These are phyloP conservation scores for Calendula officinalis DNA, from an alignment of 129 eudicot species.

Conservation along the genomic window DNA sequence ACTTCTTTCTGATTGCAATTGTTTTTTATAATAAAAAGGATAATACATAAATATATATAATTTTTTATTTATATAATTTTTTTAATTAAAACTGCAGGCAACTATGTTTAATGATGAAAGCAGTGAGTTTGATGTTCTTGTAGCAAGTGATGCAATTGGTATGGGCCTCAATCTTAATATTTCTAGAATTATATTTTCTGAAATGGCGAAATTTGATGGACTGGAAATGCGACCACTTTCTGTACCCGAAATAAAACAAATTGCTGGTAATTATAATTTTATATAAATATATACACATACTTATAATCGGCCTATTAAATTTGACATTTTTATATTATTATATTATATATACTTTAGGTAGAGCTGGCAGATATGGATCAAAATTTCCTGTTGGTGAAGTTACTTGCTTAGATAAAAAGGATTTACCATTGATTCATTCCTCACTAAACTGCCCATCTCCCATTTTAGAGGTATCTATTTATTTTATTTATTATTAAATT, in stretches of 20 bases:
- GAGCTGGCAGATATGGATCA: slow-evolving; percentile 97
- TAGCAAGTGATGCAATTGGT: slow-evolving; percentile 98
- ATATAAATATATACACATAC: background rate
- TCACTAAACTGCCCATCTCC: slow-evolving; percentile 78
- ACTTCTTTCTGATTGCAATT: background rate
- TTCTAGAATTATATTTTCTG: slow-evolving; percentile 85
- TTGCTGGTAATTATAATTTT: slow-evolving; percentile 57
- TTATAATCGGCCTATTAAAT: background rate
- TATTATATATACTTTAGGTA: slow-evolving; percentile 44
- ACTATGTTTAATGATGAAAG: slow-evolving; percentile 89
- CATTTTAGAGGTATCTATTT: slow-evolving; percentile 57
- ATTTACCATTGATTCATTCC: slow-evolving; percentile 78
- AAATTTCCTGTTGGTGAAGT: slow-evolving; percentile 88
- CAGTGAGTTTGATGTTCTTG: slow-evolving; percentile 94
- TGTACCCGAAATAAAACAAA: slow-evolving; percentile 91
- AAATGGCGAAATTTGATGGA: slow-evolving; percentile 83
- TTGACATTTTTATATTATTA: background rate
- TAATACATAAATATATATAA: too few relatives aligned
- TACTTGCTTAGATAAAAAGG: slow-evolving; percentile 63
- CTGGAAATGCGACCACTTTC: slow-evolving; percentile 61
- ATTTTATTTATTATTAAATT: background rate
- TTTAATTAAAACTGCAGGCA: slow-evolving; percentile 71
- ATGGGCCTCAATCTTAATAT: slow-evolving; percentile 98
- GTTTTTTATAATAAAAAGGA: background rate
- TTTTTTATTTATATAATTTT: too few relatives aligned